Conservation (phyloP, 2,329 filamentous ascomycete genomes). For the Aquanectria penicillioides region DNA sequence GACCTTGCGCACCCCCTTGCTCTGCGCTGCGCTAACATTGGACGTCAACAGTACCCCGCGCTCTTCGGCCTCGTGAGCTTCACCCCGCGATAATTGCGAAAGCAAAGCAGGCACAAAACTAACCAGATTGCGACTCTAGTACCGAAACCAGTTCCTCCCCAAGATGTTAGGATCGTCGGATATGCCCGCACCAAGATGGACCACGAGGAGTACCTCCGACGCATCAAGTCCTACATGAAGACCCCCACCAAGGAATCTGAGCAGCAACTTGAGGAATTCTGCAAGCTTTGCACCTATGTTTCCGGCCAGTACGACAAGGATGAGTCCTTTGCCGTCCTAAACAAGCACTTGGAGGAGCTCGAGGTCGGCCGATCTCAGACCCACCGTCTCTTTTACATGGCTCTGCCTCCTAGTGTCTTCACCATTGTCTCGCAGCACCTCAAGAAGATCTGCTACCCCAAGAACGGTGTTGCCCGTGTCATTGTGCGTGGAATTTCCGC, state of each 20-base stretch:
- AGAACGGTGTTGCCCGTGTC: constrained; percentile 88
- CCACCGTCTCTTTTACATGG: constrained; percentile 99
- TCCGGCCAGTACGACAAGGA: constrained; percentile 99
- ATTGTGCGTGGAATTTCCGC: constrained; percentile 71
- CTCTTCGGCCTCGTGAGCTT: constrained; percentile 93
- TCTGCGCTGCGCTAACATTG: constrained; percentile 37
- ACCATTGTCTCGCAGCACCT: constrained; percentile 96
- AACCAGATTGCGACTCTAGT: constrained; percentile 61
- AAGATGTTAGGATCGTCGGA: constrained; percentile 95
- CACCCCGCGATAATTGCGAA: background rate
- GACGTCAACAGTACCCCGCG: constrained; percentile 79
- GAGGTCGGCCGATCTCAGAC: constrained; percentile 85
- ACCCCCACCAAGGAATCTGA: constrained; percentile 97
- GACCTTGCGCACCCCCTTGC: constrained; percentile 24
- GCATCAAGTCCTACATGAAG: constrained; percentile 98
- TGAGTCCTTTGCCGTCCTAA: constrained; percentile 88
- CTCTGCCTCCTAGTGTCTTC: constrained; percentile 96
- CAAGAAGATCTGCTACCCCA: constrained; percentile 96
- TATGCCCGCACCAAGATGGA: constrained; percentile 99
- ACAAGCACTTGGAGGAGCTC: constrained; percentile 85
- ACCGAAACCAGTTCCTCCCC: constrained; percentile 99
- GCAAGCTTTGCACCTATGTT: constrained; percentile 87
- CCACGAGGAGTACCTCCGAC: constrained; percentile 91
- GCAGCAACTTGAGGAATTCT: constrained; percentile 93
- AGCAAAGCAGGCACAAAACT: constrained; percentile 7